Evolutionary conservation across 805 yeast genomes (phyloP), one percentile per base, ranked within the genome.

Genomic region (Ogataea thermomethanolica): DNA sequence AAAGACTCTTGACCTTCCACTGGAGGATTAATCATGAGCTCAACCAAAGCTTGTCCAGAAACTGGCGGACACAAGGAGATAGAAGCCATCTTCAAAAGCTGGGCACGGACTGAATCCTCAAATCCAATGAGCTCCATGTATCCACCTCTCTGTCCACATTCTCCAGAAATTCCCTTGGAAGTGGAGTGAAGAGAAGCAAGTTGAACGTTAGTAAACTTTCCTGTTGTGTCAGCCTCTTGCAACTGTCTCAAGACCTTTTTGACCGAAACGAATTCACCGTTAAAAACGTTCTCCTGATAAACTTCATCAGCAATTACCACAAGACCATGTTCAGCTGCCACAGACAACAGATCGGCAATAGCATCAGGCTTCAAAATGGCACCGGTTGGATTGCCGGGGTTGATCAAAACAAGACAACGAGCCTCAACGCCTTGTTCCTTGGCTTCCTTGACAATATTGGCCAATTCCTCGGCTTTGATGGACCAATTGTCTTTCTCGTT

Each of bases 131-230:
- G 67, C 65, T 93, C 99, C 93, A 93, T 85, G 70, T 90, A 93
- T 5, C 99, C 99, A 55, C 98, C 99, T 67, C 99, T 81, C 70
- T 93, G 99, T 45, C 99, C 99, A 74, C 99, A 93, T 67, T 93
- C 99, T 48, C 99, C 99, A 48, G 88, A 76, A 53, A 89, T 88
- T 62, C 99, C 99, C 66, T 93, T 93, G 9, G 98, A 91, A 30
- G 95, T 88, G n/a, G 98, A 89, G 64, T 93, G 98, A 52, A 93
- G 69, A 1, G 98, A 90, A 2, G 95, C 97, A 43, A 93, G 73
- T 61, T 88, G 95, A 28, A 93, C 91, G 45, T 78, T 70, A 35
- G 74, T 74, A 62, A 78, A 91, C 41, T 51, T 38, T 14, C 81
- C 81, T 17, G 71, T 70, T 9, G 74, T 72, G 41, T 74, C 67